phyloP scores from a whole-genome alignment of 116 monocot species.

The Cymodocea nodosa region DNA sequence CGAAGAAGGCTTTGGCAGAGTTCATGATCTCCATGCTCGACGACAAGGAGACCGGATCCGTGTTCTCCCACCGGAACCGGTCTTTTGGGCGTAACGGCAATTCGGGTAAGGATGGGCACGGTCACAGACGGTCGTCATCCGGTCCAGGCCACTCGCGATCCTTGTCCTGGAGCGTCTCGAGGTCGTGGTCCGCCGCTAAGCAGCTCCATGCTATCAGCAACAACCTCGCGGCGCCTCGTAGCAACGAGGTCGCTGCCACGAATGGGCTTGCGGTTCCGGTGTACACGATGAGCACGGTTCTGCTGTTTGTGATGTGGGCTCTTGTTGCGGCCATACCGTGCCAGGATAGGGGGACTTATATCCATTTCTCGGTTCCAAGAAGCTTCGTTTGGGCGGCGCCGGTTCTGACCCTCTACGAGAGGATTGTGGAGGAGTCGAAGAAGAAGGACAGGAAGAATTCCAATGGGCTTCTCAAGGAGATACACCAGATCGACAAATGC shows the following conservation, averaged over 20 bases:
- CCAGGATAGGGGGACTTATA: slow-evolving; percentile 49
- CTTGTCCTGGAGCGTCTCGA: slow-evolving; percentile 63
- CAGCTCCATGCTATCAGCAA: slow-evolving; percentile 52
- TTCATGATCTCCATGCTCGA: slow-evolving; percentile 33
- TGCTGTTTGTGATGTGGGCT: slow-evolving; percentile 55
- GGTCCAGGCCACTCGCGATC: slow-evolving; percentile 45
- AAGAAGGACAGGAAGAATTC: slow-evolving; percentile 42
- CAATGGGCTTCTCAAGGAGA: slow-evolving; percentile 51
- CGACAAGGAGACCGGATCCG: slow-evolving; percentile 25
- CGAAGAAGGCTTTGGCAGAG: slow-evolving; percentile 52
- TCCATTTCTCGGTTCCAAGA: slow-evolving; percentile 37
- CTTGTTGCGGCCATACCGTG: slow-evolving; percentile 72
- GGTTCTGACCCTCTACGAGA: slow-evolving; percentile 29
- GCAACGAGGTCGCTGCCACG: slow-evolving; percentile 26
- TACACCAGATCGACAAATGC: slow-evolving; percentile 39
- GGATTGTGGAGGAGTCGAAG: slow-evolving; percentile 51
- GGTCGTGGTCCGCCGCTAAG: slow-evolving; percentile 57
- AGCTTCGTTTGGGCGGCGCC: slow-evolving; percentile 38
- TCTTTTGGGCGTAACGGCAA: slow-evolving; percentile 35
- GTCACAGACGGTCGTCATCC: background rate
- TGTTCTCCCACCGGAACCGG: slow-evolving; percentile 34
- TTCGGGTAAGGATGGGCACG: slow-evolving; percentile 5
- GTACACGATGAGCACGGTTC: slow-evolving; percentile 40
- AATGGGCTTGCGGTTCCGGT: slow-evolving; percentile 38
- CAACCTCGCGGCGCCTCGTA: slow-evolving; percentile 31